Evolutionary conservation across 139 green algal species (phyloP).

Genomic region (Volvox reticuliferus): DNA sequence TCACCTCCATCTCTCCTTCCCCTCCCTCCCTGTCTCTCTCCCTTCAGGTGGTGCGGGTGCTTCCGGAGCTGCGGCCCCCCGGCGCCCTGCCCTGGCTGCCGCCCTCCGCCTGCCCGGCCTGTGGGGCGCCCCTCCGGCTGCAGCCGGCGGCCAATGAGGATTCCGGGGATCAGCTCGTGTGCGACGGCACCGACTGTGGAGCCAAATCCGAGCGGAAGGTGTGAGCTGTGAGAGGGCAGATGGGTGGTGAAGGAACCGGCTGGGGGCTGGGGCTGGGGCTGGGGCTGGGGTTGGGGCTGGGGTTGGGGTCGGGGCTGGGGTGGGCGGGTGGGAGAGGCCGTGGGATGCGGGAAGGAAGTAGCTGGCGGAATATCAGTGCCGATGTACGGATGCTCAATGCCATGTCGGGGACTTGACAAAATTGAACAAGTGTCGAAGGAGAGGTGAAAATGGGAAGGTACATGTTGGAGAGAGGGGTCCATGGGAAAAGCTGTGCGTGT

Average conservation of each 20-base stretch:
- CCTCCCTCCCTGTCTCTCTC: too few species aligned
- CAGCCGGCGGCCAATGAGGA: background rate
- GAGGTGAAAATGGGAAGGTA: background rate
- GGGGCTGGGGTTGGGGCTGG: background rate
- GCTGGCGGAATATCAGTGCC: too few species aligned
- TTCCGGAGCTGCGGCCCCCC: constrained; percentile 44
- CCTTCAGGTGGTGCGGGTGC: constrained; percentile 23
- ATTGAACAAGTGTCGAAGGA: background rate
- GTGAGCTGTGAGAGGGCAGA: background rate
- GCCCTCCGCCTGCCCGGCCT: constrained; percentile 53
- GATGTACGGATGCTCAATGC: too few species aligned
- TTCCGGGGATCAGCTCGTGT: constrained; percentile 46
- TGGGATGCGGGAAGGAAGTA: background rate
- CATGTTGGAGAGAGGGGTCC: background rate
- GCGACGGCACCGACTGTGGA: constrained; percentile 46
- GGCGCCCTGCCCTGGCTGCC: constrained; percentile 27
- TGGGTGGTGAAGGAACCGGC: background rate
- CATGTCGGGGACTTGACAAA: too few species aligned
- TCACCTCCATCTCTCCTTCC: too few species aligned
- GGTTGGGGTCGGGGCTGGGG: background rate
- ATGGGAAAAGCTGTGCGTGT: too few species aligned
- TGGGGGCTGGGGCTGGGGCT: background rate
- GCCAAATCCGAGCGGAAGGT: constrained; percentile 31
- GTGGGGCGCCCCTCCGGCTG: constrained; percentile 40
- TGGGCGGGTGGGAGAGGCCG: background rate